A percentile compares a stretch with the other conserved stretches of the same genome.
Evolutionary conservation across 2,329 filamentous ascomycete genomes (phyloP).

Genomic region (Chaetomiaceae sp.): DNA sequence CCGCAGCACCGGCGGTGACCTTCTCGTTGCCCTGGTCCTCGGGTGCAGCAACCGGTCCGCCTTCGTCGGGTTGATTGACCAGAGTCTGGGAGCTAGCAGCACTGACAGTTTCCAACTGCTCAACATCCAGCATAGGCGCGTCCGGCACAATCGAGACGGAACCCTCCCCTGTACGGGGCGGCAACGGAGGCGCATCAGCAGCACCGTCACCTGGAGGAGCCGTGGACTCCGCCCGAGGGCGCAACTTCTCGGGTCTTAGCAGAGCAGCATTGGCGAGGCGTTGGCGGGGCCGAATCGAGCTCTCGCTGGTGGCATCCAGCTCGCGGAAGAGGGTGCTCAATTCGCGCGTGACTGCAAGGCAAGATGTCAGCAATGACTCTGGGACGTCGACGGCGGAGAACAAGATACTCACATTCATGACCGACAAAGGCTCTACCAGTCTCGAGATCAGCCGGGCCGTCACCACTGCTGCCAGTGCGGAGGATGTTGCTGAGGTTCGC

Average conservation of each 20-base stretch:
- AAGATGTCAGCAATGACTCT: background rate
- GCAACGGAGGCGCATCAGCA: conserved; percentile 44
- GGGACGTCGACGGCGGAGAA: background rate
- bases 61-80: conserved; percentile 41
- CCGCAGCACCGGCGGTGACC: conserved; percentile 8
- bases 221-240: conserved; percentile 11
- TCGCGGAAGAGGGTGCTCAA: conserved; percentile 65
- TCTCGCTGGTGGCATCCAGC: conserved; percentile 59
- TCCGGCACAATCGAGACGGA: conserved; percentile 23
- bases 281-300: conserved; percentile 66
- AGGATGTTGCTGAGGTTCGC: conserved; percentile 64
- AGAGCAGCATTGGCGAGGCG: conserved; percentile 78
- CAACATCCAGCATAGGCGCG: conserved; percentile 28
- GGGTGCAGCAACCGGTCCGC: conserved; percentile 32
- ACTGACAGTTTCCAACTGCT: conserved; percentile 39
- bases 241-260: conserved; percentile 33
- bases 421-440: conserved; percentile 37
- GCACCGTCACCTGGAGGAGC: conserved; percentile 9
- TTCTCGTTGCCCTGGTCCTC: conserved; percentile 25
- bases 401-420: conserved; percentile 63
- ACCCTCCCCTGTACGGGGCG: conserved; percentile 29
- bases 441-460: conserved; percentile 39
- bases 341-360: conserved; percentile 63
- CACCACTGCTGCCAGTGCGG: conserved; percentile 50
- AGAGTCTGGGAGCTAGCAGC: conserved; percentile 50